Conservation (phyloP, 2,329 filamentous ascomycete species). For the Sporothrix inflata region DNA sequence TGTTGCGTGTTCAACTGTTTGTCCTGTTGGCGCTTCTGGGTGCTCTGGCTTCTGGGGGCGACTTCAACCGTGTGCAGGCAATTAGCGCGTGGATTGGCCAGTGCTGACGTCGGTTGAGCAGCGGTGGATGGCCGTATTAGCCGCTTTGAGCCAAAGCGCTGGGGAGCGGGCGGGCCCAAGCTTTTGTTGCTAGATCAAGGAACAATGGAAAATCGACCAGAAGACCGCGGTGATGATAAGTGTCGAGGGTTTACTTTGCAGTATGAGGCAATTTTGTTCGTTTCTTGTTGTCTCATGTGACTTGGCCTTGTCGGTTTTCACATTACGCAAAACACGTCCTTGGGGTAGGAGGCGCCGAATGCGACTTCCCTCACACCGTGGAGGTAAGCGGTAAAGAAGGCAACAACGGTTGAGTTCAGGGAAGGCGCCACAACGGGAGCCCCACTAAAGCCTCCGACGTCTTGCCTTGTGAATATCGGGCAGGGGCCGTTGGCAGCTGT, state of each 20-base stretch:
- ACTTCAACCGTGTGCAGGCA: slow-evolving; percentile 27
- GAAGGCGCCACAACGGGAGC: slow-evolving; percentile 11
- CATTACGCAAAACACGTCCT: neutral
- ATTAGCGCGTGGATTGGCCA: slow-evolving; percentile 27
- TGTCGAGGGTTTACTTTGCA: neutral
- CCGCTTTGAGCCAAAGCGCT: slow-evolving; percentile 26
- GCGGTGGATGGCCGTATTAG: slow-evolving; percentile 21
- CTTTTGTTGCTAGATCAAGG: neutral
- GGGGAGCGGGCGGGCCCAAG: neutral
- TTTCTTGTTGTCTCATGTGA: slow-evolving; percentile 18
- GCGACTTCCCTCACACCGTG: slow-evolving; percentile 11
- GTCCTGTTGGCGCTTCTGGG: neutral
- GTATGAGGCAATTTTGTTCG: neutral
- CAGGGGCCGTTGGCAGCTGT: neutral
- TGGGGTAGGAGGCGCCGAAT: slow-evolving; percentile 1
- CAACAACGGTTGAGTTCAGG: neutral
- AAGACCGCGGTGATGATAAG: neutral
- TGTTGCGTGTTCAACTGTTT: neutral
- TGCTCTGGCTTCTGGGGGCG: neutral
- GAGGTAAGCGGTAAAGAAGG: neutral
- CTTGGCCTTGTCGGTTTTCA: neutral
- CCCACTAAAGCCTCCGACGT: slow-evolving; percentile 9
- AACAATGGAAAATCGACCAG: neutral
- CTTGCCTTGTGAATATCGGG: neutral
- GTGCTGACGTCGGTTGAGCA: slow-evolving; percentile 29